Conservation (phyloP, 441 rosid genomes). For the Viola pubescens region DNA sequence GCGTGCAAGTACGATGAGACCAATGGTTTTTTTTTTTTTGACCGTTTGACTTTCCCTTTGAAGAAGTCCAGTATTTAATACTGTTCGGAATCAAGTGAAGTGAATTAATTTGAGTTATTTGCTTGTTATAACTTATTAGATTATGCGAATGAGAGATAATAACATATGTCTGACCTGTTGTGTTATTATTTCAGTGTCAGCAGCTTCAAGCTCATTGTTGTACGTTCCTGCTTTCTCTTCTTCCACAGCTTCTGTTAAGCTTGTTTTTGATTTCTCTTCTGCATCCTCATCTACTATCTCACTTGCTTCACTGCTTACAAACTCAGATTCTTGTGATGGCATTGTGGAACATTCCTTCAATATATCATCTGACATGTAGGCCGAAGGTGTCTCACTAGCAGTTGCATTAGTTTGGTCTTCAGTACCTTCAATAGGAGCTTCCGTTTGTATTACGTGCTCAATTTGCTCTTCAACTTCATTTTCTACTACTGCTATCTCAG, state of each 20-base stretch:
- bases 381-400: constrained; percentile 1
- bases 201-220: constrained; percentile 14
- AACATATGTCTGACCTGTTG: constrained; percentile 23
- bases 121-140: constrained; percentile 1
- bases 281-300: constrained; percentile 14
- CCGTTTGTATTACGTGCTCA: constrained; percentile 12
- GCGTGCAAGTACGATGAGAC: too few species aligned
- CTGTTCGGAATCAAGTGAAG: neutral
- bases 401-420: constrained; percentile 13
- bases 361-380: constrained; percentile 17
- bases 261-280: constrained; percentile 17
- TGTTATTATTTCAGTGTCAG: constrained; percentile 1
- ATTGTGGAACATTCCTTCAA: constrained; percentile 10
- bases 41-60: neutral
- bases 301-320: constrained; percentile 15
- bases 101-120: neutral
- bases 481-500: constrained; percentile 11
- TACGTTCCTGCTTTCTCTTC: constrained; percentile 13
- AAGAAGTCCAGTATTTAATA: neutral
- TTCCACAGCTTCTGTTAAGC: constrained; percentile 21
- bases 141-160: constrained; percentile 1
- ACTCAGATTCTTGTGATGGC: constrained; percentile 18
- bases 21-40: neutral
- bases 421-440: constrained; percentile 14
- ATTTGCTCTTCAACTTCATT: constrained; percentile 12